Evolutionary conservation across 768 basidiomycete species (phyloP), one percentile per base, ranked within the genome.

Genomic region (Leccinum barrowsii): DNA sequence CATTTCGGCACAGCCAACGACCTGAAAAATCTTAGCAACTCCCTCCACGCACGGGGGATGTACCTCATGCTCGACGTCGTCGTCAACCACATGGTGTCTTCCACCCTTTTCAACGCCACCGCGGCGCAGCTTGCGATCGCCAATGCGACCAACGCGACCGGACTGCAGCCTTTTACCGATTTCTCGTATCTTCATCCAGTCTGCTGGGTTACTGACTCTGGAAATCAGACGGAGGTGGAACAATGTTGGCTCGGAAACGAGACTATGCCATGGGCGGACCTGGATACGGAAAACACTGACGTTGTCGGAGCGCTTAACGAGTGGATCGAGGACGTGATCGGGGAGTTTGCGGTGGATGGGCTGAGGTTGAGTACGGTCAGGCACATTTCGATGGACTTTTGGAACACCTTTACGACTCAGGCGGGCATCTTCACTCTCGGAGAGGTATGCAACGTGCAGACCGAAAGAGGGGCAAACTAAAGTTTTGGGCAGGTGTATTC

Each of bases 11-110:
- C 77, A 1, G 70, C 68, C 5, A 74, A 77, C 35, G 84, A 85
- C 64, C 77, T 85, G 50, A 79, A 77, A 54, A 73, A 75, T 21
- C 78, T 85, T 19, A 73, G 75, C 19, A 58, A 70, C 17, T 78
- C 78, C 7, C 67, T 85, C 26, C 85, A 85, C 59, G 61, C 66
- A 2, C 76, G 81, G 19, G 77, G 74, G 46, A 86, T 85, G 85
- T 77, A 76, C 67, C 75, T 85, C 58, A 85, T 86, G 82, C 69
- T 86, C 19, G 85, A 85, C 67, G 69, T 85, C 54, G 85, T 86
- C 61, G 77, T 86, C 59, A 85, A 86, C 64, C 84, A 86, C 66
- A 77, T 86, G 69, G 81, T 80, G 2, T 73, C 79, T 0, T 61
- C 73, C 24, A 50, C 56, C 58, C 62, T 70, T 47, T 59, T 69